These are phyloP conservation scores for Ogataea pignaliae DNA, from an alignment of 805 yeast species.

Conservation along the genomic window DNA sequence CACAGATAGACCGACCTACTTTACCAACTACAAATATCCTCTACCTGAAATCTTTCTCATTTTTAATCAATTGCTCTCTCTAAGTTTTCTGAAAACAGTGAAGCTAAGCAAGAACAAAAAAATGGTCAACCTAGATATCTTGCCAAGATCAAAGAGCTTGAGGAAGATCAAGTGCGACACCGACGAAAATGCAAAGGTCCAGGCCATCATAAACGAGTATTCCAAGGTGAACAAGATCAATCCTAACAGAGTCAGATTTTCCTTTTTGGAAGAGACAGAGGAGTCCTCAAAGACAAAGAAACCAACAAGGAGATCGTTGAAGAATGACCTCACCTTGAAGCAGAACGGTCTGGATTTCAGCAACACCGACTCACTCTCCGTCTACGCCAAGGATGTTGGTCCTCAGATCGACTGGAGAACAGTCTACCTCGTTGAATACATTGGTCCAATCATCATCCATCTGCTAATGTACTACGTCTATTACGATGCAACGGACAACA, in stretches of 20 bases:
- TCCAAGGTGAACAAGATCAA: constrained; percentile 36
- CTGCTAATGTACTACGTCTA: constrained; percentile 52
- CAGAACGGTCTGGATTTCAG: constrained; percentile 38
- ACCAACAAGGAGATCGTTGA: constrained; percentile 40
- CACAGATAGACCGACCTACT: too few species aligned
- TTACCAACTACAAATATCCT: too few species aligned
- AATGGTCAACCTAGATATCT: constrained; percentile 47
- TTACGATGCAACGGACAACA: constrained; percentile 37
- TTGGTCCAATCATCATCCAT: constrained; percentile 86
- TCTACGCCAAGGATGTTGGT: constrained; percentile 84
- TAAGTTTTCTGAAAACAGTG: too few species aligned
- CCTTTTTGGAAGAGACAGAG: constrained; percentile 30
- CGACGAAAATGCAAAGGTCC: constrained; percentile 30
- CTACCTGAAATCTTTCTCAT: too few species aligned
- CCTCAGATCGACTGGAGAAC: constrained; percentile 90
- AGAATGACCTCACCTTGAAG: constrained; percentile 38
- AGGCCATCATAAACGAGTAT: constrained; percentile 37
- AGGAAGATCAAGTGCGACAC: constrained; percentile 43
- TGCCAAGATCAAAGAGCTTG: constrained; percentile 58
- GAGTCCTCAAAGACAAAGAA: constrained; percentile 22
- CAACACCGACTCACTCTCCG: constrained; percentile 32
- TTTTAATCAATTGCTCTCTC: too few species aligned
- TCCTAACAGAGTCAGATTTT: constrained; percentile 53
- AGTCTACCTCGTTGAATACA: constrained; percentile 83
- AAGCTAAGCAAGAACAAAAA: neutral